phyloP scores from a whole-genome alignment of 176 grass and related monocot species.

The Rhynchospora tenuis region DNA sequence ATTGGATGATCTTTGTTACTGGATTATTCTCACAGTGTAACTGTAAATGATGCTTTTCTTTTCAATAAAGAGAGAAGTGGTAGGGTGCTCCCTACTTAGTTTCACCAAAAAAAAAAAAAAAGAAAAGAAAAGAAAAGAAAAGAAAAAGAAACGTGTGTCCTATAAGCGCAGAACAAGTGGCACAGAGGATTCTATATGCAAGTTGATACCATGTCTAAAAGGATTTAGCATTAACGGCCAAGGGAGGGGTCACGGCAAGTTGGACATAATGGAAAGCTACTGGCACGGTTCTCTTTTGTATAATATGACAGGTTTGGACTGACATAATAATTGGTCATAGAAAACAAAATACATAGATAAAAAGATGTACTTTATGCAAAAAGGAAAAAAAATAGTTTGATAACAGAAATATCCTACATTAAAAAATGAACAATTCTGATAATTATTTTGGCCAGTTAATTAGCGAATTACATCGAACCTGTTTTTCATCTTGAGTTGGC shows the following conservation, averaged over 20 bases:
- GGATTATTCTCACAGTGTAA: too few species aligned
- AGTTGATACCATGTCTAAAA: background rate
- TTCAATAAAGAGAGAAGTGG: too few species aligned
- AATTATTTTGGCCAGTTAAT: background rate
- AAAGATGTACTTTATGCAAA: background rate
- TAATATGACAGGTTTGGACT: background rate
- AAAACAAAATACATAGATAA: background rate
- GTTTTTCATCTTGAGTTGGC: background rate
- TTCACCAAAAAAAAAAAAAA: too few species aligned
- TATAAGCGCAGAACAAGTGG: background rate
- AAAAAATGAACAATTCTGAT: background rate
- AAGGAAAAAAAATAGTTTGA: too few species aligned
- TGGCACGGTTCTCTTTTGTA: background rate
- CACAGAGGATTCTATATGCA: background rate
- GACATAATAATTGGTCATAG: background rate
- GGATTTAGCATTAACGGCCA: background rate
- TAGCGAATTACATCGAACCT: background rate
- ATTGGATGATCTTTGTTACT: too few species aligned
- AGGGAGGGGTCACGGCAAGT: background rate
- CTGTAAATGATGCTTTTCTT: too few species aligned
- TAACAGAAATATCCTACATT: background rate
- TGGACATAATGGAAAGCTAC: background rate
- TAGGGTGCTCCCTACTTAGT: too few species aligned
- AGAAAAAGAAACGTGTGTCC: background rate
- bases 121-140: too few species aligned